Base-by-base conservation (phyloP, 2,329 filamentous ascomycete genomes). In the Helotiales sp. region DNA sequence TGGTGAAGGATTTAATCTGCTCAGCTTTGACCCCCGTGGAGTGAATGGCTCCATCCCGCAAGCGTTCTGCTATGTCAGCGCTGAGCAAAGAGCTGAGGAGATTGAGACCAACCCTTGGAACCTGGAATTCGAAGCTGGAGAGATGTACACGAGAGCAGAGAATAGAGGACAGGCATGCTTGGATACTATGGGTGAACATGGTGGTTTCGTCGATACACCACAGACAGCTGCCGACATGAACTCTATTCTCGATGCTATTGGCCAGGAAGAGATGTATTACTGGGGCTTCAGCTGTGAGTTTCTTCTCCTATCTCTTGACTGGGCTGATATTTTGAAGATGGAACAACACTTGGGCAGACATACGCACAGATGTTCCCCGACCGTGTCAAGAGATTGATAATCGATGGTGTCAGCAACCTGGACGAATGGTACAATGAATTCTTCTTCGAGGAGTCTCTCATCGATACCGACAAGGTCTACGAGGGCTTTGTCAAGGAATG, bases 211-310 rank as follows among this genome's bases (percentile, higher is more conserved):
- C 57, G 79, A 80, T 55, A 81, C 79, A 0, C 78, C 77, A 0
- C 78, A 80, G 63, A 78, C 77, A 0, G 79, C 77, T 9, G 76
- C 78, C 30, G 79, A 81, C 58, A 80, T 81, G 77, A 79, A 79
- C 60, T 74, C 69, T 12, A 79, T 81, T 27, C 67, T 81, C 1
- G 75, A 79, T 50, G 77, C 73, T 0, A 61, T 77, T 7, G 74
- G 74, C 1, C 74, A 76, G 58, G 17, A 63, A 22, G 67, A 71
- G 10, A 69, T 77, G 71, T 64, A 70, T 30, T 77, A 75, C 59
- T 76, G 72, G 73, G 75, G 74, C 1, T 74, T 75, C 57, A 75
- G 72, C 53, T 75, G 61, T 63, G 33, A 53, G 61, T 58, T 49
- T 13, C n/a, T 24, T 17, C 38, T 36, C 30, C 8, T 5, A 27